These are phyloP conservation scores for Berkeleyomyces basicola DNA, from an alignment of 2,329 filamentous ascomycete genomes.

Conservation along the genomic window DNA sequence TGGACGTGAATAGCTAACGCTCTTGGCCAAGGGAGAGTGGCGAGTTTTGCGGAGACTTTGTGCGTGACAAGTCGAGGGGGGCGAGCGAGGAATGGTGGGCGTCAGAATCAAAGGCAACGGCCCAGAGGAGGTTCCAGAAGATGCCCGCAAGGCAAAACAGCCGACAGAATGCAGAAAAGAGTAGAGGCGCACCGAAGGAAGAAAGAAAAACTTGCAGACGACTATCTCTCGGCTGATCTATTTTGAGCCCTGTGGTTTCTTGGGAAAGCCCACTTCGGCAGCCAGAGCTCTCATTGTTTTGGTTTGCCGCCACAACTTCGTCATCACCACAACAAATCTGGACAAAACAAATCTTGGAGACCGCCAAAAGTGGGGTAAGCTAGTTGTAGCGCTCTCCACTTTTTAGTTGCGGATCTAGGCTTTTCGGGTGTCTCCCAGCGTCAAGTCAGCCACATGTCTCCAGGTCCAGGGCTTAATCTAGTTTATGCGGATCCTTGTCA, in stretches of 20 bases:
- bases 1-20: not conserved
- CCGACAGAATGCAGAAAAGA: not conserved
- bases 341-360: not conserved
- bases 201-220: not conserved
- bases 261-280: not conserved
- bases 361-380: slow-evolving; percentile 2
- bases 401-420: not conserved
- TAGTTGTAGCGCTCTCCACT: not conserved
- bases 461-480: too few relatives aligned
- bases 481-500: too few relatives aligned
- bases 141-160: not conserved
- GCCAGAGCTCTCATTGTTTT: not conserved
- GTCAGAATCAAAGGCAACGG: too few relatives aligned
- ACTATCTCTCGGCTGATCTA: not conserved
- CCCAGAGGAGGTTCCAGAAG: too few relatives aligned
- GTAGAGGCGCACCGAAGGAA: not conserved
- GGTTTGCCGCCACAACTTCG: slow-evolving; percentile 7
- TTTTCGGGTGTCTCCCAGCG: not conserved
- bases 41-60: too few relatives aligned
- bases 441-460: too few relatives aligned
- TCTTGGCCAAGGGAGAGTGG: too few relatives aligned
- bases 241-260: not conserved
- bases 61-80: too few relatives aligned
- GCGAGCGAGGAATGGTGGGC: too few relatives aligned
- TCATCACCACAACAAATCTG: slow-evolving; percentile 5